Conservation (phyloP, 768 basidiomycete species). For the Boletus speciosus region DNA sequence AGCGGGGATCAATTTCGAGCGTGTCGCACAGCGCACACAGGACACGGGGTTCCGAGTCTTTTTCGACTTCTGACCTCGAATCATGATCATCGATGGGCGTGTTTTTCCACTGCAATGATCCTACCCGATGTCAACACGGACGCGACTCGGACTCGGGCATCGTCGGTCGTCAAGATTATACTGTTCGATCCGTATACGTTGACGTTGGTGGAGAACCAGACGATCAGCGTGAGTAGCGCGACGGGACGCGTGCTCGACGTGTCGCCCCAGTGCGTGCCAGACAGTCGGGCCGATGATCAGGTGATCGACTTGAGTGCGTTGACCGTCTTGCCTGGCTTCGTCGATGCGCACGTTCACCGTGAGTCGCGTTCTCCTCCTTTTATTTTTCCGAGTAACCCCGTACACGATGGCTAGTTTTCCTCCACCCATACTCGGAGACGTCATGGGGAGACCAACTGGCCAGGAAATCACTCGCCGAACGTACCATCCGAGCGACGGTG, state of each 20-base stretch:
- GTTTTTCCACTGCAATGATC: too few relatives aligned
- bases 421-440: constrained; percentile 58
- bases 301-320: constrained; percentile 43
- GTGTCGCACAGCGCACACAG: neutral
- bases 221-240: constrained; percentile 45
- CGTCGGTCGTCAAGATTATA: constrained; percentile 19
- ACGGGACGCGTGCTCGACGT: constrained; percentile 51
- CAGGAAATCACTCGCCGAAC: constrained; percentile 54
- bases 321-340: constrained; percentile 55
- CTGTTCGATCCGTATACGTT: constrained; percentile 49
- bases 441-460: constrained; percentile 62
- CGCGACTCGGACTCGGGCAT: too few relatives aligned
- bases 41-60: neutral
- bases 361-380: neutral
- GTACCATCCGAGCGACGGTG: constrained; percentile 56
- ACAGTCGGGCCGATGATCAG: neutral
- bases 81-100: too few relatives aligned
- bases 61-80: too few relatives aligned
- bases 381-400: too few relatives aligned
- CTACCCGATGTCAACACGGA: too few relatives aligned
- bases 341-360: constrained; percentile 58
- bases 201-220: constrained; percentile 40
- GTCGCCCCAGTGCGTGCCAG: neutral
- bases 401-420: constrained; percentile 38
- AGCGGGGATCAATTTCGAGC: constrained; percentile 1